These are phyloP conservation scores for Melanopsichium pennsylvanicum DNA, from an alignment of 1,284 basidiomycete genomes.

Conservation along the genomic window DNA sequence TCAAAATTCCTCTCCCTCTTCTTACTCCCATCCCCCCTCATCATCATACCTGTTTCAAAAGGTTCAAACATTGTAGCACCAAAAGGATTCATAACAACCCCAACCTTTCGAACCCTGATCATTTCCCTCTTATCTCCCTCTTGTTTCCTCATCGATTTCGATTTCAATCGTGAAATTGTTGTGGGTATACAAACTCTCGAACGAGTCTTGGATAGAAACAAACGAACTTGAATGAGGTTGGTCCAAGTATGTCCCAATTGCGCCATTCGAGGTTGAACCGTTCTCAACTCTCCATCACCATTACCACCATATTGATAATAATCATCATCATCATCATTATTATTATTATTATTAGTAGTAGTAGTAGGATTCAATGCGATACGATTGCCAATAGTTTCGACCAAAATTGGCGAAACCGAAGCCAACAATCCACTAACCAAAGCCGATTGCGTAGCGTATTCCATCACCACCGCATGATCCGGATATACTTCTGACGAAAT, in stretches of 20 bases:
- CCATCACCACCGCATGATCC: slow-evolving; percentile 14
- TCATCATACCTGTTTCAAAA: too few relatives aligned
- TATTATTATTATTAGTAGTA: too few relatives aligned
- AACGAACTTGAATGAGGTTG: slow-evolving; percentile 48
- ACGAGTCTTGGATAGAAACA: slow-evolving; percentile 43
- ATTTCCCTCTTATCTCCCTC: background rate
- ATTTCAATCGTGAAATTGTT: too few relatives aligned
- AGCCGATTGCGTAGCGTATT: slow-evolving; percentile 20
- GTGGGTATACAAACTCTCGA: too few relatives aligned
- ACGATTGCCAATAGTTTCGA: slow-evolving; percentile 11
- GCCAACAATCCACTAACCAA: slow-evolving; percentile 32
- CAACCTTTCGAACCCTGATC: slow-evolving; percentile 17
- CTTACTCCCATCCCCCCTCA: background rate
- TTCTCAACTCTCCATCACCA: slow-evolving; percentile 8
- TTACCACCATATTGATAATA: too few relatives aligned
- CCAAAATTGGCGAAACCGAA: slow-evolving; percentile 20
- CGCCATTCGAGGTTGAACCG: slow-evolving; percentile 29
- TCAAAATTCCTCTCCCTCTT: background rate
- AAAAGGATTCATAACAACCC: slow-evolving; percentile 30
- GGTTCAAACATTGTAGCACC: slow-evolving; percentile 24
- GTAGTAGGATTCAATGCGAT: too few relatives aligned
- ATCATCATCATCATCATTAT: too few relatives aligned
- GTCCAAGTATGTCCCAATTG: slow-evolving; percentile 56
- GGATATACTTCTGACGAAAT: too few relatives aligned
- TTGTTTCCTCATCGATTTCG: too few relatives aligned